Evolutionary conservation across 768 basidiomycete genomes (phyloP).

Genomic region (Mycena sanguinolenta): DNA sequence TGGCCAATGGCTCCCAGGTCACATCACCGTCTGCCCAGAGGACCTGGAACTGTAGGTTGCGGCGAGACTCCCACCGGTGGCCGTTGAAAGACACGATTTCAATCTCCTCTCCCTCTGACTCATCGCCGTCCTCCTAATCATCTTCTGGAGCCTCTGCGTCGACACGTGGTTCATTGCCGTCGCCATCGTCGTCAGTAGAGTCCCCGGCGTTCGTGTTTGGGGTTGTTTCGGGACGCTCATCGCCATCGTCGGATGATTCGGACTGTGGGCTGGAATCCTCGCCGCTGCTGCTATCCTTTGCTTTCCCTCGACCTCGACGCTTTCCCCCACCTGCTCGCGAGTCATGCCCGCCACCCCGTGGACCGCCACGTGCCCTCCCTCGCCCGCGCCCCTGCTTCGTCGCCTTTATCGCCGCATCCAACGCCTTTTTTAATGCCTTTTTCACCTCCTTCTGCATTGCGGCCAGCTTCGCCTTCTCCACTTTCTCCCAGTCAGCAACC

Average conservation of each 20-base stretch:
- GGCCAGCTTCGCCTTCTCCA: background rate
- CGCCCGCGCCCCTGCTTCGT: background rate
- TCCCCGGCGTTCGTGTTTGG: too few species aligned
- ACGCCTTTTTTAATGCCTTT: background rate
- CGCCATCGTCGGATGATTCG: background rate
- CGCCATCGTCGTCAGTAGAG: too few species aligned
- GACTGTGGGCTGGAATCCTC: background rate
- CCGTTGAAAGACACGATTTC: constrained; percentile 5
- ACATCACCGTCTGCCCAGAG: constrained; percentile 24
- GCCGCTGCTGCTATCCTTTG: too few species aligned
- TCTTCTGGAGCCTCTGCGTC: too few species aligned
- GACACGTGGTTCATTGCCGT: too few species aligned
- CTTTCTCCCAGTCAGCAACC: background rate
- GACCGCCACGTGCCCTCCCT: too few species aligned
- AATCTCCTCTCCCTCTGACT: constrained; percentile 6
- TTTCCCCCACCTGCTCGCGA: background rate
- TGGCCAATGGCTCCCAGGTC: constrained; percentile 32
- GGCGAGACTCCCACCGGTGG: constrained; percentile 5
- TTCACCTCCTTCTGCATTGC: too few species aligned
- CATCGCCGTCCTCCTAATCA: background rate
- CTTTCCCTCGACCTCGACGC: background rate
- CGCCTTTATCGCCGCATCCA: background rate
- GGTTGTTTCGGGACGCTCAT: too few species aligned
- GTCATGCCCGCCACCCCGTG: too few species aligned
- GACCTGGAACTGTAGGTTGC: constrained; percentile 27